Evolutionary conservation across 2,329 filamentous ascomycete genomes (phyloP), one percentile per base, ranked within the genome.

Genomic region (Cercospora sojina): DNA sequence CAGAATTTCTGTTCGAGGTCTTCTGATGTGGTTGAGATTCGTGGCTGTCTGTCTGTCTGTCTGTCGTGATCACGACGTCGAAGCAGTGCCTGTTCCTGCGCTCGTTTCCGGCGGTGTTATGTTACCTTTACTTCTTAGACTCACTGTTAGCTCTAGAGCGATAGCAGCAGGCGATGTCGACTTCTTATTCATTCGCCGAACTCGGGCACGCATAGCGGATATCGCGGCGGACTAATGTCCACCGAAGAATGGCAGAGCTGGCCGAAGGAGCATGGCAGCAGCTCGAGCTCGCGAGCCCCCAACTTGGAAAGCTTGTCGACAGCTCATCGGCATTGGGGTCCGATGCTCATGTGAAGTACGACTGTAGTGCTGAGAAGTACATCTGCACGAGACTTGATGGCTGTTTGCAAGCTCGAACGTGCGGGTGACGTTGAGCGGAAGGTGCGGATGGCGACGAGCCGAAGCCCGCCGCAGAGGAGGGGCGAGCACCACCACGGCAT

Each of bases 161-260:
- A 27, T 56, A 56, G 25, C 47, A 51, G 25, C 20, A 25, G 51
- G 51, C 29, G 25, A 56, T 18, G 56, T 59, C n/a, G 20, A 31
- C 32, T 20, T 59, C 18, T 59, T 20, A 41, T 59, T 38, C 38
- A 59, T 55, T 53, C 13, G 62, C 62, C 62, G 62, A 64, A 64
- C 53, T 64, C 62, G 62, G 62, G 41, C 62, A 59, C 32, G 60
- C 60, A 62, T 41, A 41, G 35, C 35, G 35, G 35, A 41, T 41
- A 41, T 56, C 32, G 60, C 60, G 60, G 60, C 60, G 60, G 47
- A 62, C 23, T 20, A 23, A 62, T 18, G 31, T 41, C 27, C 60
- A 29, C 60, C 47, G 49, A 41, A 27, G 10, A 49, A 49, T 23
- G 25, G 59, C 27, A 51, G 59, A 47, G 32, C n/a, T 53, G 43